Evolutionary conservation across 805 yeast genomes (phyloP).

Genomic region (Yamadazyma insecticola): DNA sequence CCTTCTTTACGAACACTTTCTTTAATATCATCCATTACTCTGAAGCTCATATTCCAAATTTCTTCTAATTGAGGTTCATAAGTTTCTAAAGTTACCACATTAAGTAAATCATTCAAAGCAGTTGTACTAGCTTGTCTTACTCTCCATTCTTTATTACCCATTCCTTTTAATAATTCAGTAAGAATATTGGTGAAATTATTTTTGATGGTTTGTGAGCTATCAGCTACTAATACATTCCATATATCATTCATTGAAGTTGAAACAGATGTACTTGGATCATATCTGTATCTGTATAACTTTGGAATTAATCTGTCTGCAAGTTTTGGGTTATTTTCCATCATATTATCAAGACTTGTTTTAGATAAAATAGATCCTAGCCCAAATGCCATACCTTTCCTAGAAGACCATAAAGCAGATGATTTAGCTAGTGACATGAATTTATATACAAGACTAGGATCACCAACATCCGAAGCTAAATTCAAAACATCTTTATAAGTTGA

Average conservation of each 20-base stretch:
- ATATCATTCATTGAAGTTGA: slow-evolving; percentile 82
- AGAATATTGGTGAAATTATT: slow-evolving; percentile 56
- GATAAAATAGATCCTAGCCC: slow-evolving; percentile 85
- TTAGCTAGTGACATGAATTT: slow-evolving; percentile 91
- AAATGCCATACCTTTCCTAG: slow-evolving; percentile 90
- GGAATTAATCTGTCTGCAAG: slow-evolving; percentile 67
- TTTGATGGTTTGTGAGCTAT: slow-evolving; percentile 49
- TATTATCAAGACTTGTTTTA: slow-evolving; percentile 64
- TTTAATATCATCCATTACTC: slow-evolving; percentile 90
- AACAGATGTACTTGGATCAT: slow-evolving; percentile 77
- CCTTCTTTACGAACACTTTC: slow-evolving; percentile 89
- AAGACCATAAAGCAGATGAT: slow-evolving; percentile 85
- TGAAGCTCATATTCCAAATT: slow-evolving; percentile 84
- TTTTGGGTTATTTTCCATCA: slow-evolving; percentile 49
- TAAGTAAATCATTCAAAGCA: slow-evolving; percentile 67
- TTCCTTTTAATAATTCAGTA: slow-evolving; percentile 57
- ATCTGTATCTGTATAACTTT: slow-evolving; percentile 75
- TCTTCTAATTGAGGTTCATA: slow-evolving; percentile 54
- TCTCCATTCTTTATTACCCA: slow-evolving; percentile 89
- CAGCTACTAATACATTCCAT: slow-evolving; percentile 71
- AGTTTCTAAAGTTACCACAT: slow-evolving; percentile 48
- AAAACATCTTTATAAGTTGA: slow-evolving; percentile 90
- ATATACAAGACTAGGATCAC: slow-evolving; percentile 91
- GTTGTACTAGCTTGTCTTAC: slow-evolving; percentile 81
- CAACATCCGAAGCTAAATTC: slow-evolving; percentile 86